Evolutionary conservation across 2,329 filamentous ascomycete genomes (phyloP).

Genomic region (Talaromyces rugulosus): DNA sequence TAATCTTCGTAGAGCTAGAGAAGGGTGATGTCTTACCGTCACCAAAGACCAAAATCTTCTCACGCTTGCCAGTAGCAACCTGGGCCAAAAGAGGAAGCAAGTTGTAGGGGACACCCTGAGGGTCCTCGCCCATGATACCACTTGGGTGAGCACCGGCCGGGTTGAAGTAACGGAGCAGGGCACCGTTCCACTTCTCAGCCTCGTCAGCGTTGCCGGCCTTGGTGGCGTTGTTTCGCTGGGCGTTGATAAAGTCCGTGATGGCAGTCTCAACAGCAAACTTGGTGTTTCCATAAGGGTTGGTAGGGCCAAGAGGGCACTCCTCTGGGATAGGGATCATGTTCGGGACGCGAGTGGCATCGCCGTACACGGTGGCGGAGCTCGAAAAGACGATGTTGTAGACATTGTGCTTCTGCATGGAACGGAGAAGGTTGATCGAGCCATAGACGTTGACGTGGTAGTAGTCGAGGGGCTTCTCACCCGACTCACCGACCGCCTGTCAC

Average conservation of each 20-base stretch:
- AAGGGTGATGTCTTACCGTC: constrained; percentile 60
- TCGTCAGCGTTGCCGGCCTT: constrained; percentile 71
- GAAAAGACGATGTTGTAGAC: constrained; percentile 98
- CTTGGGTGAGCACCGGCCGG: constrained; percentile 90
- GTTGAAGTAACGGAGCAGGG: constrained; percentile 95
- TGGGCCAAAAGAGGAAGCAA: constrained; percentile 89
- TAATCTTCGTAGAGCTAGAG: not conserved
- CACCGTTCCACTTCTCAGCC: constrained; percentile 83
- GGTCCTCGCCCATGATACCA: constrained; percentile 97
- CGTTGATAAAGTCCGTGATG: constrained; percentile 85
- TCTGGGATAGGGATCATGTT: constrained; percentile 99
- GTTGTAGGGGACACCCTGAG: constrained; percentile 93
- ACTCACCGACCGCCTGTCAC: constrained; percentile 85
- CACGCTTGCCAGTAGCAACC: constrained; percentile 89
- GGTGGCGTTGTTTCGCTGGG: constrained; percentile 75
- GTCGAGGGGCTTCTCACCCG: constrained; percentile 85
- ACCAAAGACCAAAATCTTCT: constrained; percentile 92
- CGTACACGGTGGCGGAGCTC: constrained; percentile 95
- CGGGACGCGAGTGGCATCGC: constrained; percentile 89
- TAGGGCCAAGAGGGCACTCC: constrained; percentile 90
- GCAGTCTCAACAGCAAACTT: constrained; percentile 89
- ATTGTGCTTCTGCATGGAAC: constrained; percentile 82
- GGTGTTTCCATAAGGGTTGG: constrained; percentile 96
- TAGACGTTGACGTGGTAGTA: constrained; percentile 98
- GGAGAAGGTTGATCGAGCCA: constrained; percentile 82